phyloP scores from a whole-genome alignment of 2,329 filamentous ascomycete species.

The Fusarium anthophilum region DNA sequence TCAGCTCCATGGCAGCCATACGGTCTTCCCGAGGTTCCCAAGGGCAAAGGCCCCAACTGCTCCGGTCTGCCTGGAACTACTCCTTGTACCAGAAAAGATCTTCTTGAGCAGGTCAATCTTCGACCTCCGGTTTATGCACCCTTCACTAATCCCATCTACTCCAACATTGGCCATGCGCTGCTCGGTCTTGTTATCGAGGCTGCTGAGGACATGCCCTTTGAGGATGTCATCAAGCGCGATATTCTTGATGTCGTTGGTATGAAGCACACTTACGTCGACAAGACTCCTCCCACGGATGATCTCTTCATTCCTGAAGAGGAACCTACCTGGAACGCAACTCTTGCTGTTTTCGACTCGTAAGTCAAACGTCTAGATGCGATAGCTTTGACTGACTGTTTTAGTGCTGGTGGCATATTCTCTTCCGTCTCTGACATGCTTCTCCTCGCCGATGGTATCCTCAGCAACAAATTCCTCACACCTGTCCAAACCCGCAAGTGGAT shows the following conservation, averaged over 20 bases:
- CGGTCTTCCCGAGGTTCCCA: constrained; percentile 46
- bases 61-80: constrained; percentile 48
- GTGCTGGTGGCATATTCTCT: constrained; percentile 54
- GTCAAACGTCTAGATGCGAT: constrained; percentile 2
- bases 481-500: constrained; percentile 56
- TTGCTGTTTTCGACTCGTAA: constrained; percentile 50
- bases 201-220: constrained; percentile 52
- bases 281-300: constrained; percentile 43
- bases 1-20: constrained; percentile 42
- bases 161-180: constrained; percentile 57
- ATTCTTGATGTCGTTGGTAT: constrained; percentile 56
- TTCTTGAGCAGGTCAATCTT: constrained; percentile 41
- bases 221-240: constrained; percentile 50
- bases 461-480: constrained; percentile 52
- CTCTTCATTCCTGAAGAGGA: constrained; percentile 51
- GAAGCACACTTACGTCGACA: constrained; percentile 50
- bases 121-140: constrained; percentile 53
- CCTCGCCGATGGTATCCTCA: constrained; percentile 54
- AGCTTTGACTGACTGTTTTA: constrained; percentile 10
- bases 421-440: constrained; percentile 53
- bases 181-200: constrained; percentile 57
- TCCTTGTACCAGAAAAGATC: constrained; percentile 44
- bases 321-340: constrained; percentile 46
- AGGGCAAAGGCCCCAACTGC: constrained; percentile 44
- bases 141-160: constrained; percentile 58